These are phyloP conservation scores for Sporothrix brunneoviolacea DNA, from an alignment of 2,329 filamentous ascomycete genomes.

Conservation along the genomic window DNA sequence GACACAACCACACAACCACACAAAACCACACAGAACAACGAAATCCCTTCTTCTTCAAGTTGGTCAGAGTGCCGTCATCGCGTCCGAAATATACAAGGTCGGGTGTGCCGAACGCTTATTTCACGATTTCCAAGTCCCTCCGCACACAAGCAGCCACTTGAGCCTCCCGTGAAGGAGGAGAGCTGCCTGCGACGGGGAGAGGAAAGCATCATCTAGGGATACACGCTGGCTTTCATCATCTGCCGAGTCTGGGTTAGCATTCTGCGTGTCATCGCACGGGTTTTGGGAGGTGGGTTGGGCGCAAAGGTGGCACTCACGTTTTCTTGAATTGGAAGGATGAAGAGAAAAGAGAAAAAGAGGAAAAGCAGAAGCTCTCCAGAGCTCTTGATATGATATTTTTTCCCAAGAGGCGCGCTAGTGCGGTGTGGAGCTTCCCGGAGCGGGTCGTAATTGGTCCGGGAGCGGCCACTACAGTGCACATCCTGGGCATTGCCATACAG, in stretches of 20 bases:
- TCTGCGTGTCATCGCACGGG: neutral
- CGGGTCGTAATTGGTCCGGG: constrained; percentile 16
- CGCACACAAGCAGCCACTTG: constrained; percentile 69
- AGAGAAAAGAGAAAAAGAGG: constrained; percentile 44
- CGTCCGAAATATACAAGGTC: constrained; percentile 98
- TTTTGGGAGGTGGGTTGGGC: constrained; percentile 2
- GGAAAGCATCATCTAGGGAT: constrained; percentile 71
- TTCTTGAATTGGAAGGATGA: constrained; percentile 98
- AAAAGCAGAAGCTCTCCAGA: constrained; percentile 21
- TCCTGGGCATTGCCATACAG: too few relatives aligned
- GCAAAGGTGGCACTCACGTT: constrained; percentile 56
- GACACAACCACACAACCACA: neutral
- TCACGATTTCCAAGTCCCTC: constrained; percentile 68
- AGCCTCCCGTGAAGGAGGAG: constrained; percentile 71
- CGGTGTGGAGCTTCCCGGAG: neutral
- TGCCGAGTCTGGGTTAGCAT: constrained; percentile 37
- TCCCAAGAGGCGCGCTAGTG: constrained; percentile 9
- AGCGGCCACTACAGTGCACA: neutral
- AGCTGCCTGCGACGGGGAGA: constrained; percentile 63
- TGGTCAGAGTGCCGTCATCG: constrained; percentile 96
- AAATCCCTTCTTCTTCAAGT: constrained; percentile 25
- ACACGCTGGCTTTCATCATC: constrained; percentile 99
- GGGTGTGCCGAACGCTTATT: constrained; percentile 98
- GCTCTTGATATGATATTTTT: constrained; percentile 22
- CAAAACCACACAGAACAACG: neutral